Percentiles rank a stretch among this genome's conserved stretches.
Evolutionary conservation across 306 rosid species (phyloP).

Genomic region (Spatholobus suberectus): DNA sequence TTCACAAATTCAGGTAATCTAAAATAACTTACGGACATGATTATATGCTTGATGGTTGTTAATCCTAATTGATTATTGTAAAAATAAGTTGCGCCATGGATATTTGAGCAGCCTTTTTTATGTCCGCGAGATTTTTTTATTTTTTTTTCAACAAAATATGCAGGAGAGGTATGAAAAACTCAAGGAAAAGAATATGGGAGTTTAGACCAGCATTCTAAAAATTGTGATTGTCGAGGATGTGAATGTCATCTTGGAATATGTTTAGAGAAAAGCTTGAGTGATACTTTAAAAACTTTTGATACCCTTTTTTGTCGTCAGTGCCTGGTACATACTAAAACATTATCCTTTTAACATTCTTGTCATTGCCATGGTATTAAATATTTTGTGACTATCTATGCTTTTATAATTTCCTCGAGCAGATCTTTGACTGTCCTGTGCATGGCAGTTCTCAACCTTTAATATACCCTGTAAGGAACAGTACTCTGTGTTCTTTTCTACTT

Average conservation of each 20-base stretch:
- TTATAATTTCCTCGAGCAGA: slow-evolving; percentile 53
- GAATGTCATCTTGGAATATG: slow-evolving; percentile 49
- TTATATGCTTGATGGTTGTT: slow-evolving; percentile 34
- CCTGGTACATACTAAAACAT: slow-evolving; percentile 57
- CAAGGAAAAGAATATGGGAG: slow-evolving; percentile 51
- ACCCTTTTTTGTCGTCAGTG: slow-evolving; percentile 84
- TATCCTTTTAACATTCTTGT: slow-evolving; percentile 9
- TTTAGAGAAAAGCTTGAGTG: slow-evolving; percentile 67
- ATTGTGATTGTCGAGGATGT: slow-evolving; percentile 44
- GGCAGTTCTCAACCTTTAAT: slow-evolving; percentile 70
- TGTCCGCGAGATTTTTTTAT: not conserved
- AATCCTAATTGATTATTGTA: slow-evolving; percentile 9
- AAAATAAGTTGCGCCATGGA: not conserved
- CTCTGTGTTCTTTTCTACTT: slow-evolving; percentile 18
- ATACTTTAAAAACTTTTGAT: slow-evolving; percentile 68
- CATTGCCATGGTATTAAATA: not conserved
- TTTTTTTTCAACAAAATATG: slow-evolving; percentile 32
- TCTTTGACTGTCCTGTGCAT: slow-evolving; percentile 77
- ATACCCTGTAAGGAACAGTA: slow-evolving; percentile 69
- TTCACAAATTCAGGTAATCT: slow-evolving; percentile 70
- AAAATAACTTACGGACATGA: not conserved
- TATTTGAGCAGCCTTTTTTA: slow-evolving; percentile 15
- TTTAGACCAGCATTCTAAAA: slow-evolving; percentile 42
- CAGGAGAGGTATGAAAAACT: slow-evolving; percentile 71
- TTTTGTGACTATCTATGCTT: slow-evolving; percentile 19